Evolutionary conservation across 257 asterid species (phyloP).

Genomic region (Cynanchum wilfordii): DNA sequence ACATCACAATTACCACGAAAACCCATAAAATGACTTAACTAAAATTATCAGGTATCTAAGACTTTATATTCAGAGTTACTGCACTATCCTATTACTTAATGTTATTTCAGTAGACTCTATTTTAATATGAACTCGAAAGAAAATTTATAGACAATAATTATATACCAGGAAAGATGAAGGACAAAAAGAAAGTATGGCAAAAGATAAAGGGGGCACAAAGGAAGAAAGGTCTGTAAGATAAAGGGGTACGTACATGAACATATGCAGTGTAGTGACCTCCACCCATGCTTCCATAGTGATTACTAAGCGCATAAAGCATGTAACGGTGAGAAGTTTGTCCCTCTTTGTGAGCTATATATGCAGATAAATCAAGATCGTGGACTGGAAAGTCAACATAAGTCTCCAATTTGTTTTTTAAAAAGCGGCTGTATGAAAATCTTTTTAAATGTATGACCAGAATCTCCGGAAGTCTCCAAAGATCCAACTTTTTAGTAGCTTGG

Average conservation of each 20-base stretch:
- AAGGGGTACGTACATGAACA: conserved; percentile 64
- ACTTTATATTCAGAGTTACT: background rate
- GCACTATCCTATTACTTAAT: background rate
- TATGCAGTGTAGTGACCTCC: conserved; percentile 91
- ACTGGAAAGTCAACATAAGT: conserved; percentile 77
- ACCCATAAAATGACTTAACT: background rate
- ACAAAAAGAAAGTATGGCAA: background rate
- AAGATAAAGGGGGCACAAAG: background rate
- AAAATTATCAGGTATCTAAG: background rate
- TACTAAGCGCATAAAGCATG: conserved; percentile 80
- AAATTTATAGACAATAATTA: background rate
- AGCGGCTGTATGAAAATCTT: conserved; percentile 78
- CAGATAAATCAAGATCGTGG: conserved; percentile 69
- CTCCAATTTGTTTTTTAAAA: conserved; percentile 75
- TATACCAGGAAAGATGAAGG: background rate
- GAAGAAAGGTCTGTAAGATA: background rate
- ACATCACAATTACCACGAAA: background rate
- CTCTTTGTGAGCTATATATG: conserved; percentile 50
- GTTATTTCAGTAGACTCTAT: background rate
- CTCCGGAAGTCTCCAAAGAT: conserved; percentile 93
- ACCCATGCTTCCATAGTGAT: conserved; percentile 92
- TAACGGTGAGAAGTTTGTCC: conserved; percentile 53
- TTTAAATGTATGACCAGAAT: conserved; percentile 85
- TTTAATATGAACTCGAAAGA: background rate
- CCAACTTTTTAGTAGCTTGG: conserved; percentile 86